These are phyloP conservation scores for Cryptosporidium viatorum DNA, from an alignment of 169 alveolate species.

Conservation along the genomic window DNA sequence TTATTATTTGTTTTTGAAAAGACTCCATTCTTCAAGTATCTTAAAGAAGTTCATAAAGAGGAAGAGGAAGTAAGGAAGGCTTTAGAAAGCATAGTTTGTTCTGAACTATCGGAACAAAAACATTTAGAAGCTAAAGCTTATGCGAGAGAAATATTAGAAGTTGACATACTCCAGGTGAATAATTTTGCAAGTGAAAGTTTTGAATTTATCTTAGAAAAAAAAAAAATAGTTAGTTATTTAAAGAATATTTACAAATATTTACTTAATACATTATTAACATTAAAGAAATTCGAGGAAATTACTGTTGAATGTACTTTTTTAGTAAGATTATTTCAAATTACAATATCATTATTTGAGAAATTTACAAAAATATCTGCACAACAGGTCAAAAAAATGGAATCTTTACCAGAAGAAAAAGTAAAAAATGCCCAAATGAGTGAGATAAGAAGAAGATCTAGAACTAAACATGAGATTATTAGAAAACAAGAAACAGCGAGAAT, in stretches of 20 bases:
- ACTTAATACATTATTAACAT: not conserved
- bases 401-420: not conserved
- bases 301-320: no score
- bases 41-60: no score
- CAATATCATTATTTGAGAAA: not conserved
- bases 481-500: no score
- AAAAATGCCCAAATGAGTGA: not conserved
- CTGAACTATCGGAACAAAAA: not conserved
- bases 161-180: not conserved
- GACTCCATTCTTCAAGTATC: no score
- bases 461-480: no score
- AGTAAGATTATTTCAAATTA: no score
- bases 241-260: not conserved
- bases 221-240: no score
- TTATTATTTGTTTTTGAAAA: not conserved
- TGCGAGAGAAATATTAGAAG: not conserved
- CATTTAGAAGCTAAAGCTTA: not conserved
- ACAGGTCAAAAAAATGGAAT: not conserved
- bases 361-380: not conserved
- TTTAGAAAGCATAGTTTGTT: no score
- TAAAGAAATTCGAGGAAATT: no score
- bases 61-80: no score
- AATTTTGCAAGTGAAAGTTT: not conserved
- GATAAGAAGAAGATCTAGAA: no score
- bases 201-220: not conserved